phyloP scores from a whole-genome alignment of 1,284 basidiomycete genomes.

The Cystobasidium sp. region DNA sequence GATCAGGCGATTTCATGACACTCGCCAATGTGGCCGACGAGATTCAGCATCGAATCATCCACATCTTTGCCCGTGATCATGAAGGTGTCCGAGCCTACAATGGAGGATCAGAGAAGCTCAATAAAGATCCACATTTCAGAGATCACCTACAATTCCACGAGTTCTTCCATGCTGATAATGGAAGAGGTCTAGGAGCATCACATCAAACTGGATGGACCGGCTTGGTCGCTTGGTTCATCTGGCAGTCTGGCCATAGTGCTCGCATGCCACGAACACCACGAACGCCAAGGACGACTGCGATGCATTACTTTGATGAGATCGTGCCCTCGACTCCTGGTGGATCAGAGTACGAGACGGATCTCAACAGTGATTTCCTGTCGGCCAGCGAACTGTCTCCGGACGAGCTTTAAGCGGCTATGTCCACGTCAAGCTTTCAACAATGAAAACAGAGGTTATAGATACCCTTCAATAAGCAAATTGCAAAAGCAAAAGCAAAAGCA shows the following conservation, averaged over 20 bases:
- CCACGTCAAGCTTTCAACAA: neutral
- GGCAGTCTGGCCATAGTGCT: slow-evolving; percentile 53
- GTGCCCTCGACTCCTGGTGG: slow-evolving; percentile 47
- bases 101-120: slow-evolving; percentile 82
- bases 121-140: slow-evolving; percentile 92
- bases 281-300: slow-evolving; percentile 84
- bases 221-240: slow-evolving; percentile 78
- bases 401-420: slow-evolving; percentile 28
- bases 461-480: neutral
- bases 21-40: slow-evolving; percentile 91
- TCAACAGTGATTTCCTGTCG: slow-evolving; percentile 15
- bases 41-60: slow-evolving; percentile 94
- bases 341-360: slow-evolving; percentile 46
- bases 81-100: slow-evolving; percentile 79
- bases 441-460: too few species aligned
- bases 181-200: slow-evolving; percentile 88
- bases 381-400: slow-evolving; percentile 46
- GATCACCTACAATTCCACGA: slow-evolving; percentile 96
- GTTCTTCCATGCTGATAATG: slow-evolving; percentile 95
- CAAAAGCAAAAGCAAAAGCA: neutral
- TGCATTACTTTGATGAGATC: slow-evolving; percentile 75
- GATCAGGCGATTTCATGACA: slow-evolving; percentile 91
- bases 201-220: slow-evolving; percentile 89
- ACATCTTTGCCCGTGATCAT: slow-evolving; percentile 87
- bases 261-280: slow-evolving; percentile 55